These are phyloP conservation scores for Serendipita vermifera DNA, from an alignment of 768 basidiomycete species.

Conservation along the genomic window DNA sequence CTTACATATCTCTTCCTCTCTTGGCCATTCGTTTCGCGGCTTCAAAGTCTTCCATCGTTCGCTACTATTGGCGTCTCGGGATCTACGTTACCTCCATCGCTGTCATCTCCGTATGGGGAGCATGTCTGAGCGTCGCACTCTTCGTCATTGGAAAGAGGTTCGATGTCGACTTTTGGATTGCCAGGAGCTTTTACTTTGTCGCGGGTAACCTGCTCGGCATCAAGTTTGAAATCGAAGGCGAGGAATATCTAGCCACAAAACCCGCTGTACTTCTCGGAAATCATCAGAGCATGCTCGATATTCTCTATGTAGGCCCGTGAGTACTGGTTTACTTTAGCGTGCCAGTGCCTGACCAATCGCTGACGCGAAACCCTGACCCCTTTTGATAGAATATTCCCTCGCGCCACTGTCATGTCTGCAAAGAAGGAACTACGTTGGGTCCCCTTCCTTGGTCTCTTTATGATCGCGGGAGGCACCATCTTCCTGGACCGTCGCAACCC, in stretches of 20 bases:
- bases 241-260: slow-evolving; percentile 57
- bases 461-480: slow-evolving; percentile 78
- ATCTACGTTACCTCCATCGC: slow-evolving; percentile 61
- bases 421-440: slow-evolving; percentile 80
- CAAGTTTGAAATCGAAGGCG: slow-evolving; percentile 67
- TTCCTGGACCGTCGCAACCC: slow-evolving; percentile 80
- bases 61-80: slow-evolving; percentile 62
- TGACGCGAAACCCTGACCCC: slow-evolving; percentile 10
- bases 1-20: slow-evolving; percentile 62
- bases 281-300: slow-evolving; percentile 88
- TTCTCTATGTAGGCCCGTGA: slow-evolving; percentile 69
- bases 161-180: slow-evolving; percentile 74
- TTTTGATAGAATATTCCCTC: slow-evolving; percentile 58
- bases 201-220: slow-evolving; percentile 53
- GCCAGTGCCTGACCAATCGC: slow-evolving; percentile 8
- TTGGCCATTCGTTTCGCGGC: slow-evolving; percentile 51
- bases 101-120: slow-evolving; percentile 57
- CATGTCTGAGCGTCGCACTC: slow-evolving; percentile 53
- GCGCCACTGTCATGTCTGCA: slow-evolving; percentile 74
- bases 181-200: slow-evolving; percentile 65
- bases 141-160: slow-evolving; percentile 52
- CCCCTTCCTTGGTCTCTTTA: slow-evolving; percentile 78
- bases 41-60: slow-evolving; percentile 38
- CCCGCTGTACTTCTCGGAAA: slow-evolving; percentile 75
- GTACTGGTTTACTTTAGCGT: slow-evolving; percentile 19